phyloP scores from a whole-genome alignment of 2,329 filamentous ascomycete genomes.

The Ophiostoma himal-ulmi region DNA sequence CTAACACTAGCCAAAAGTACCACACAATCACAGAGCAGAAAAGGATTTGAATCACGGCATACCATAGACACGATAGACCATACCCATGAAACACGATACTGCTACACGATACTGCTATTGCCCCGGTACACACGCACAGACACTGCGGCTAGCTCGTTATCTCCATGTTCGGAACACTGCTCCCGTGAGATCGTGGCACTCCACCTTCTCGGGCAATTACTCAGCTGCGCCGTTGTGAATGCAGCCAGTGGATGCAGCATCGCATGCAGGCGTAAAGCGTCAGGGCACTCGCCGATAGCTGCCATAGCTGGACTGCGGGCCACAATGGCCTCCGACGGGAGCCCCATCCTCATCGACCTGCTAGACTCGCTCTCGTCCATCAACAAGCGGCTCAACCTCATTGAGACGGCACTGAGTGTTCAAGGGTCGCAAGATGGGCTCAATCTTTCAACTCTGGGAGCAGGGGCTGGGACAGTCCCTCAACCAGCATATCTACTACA shows the following conservation, averaged over 20 bases:
- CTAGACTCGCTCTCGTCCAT: slow-evolving; percentile 13
- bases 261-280: not conserved
- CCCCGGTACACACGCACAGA: not conserved
- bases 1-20: not conserved
- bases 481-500: not conserved
- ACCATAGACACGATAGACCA: not conserved
- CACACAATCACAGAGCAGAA: not conserved
- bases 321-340: slow-evolving; percentile 12
- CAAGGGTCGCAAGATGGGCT: not conserved
- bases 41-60: not conserved
- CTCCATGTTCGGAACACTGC: not conserved
- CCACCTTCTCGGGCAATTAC: not conserved
- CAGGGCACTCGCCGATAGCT: not conserved
- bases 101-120: not conserved
- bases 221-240: not conserved
- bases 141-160: not conserved
- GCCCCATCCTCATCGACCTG: slow-evolving; percentile 10
- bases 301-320: not conserved
- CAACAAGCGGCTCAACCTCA: slow-evolving; percentile 10
- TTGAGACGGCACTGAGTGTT: slow-evolving; percentile 7
- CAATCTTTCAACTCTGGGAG: not conserved
- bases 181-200: slow-evolving; percentile 5
- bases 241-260: not conserved
- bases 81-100: not conserved
- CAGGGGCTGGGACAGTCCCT: not conserved